Base-by-base conservation (phyloP, 2,329 filamentous ascomycete genomes). In the Fusarium abutilonis region DNA sequence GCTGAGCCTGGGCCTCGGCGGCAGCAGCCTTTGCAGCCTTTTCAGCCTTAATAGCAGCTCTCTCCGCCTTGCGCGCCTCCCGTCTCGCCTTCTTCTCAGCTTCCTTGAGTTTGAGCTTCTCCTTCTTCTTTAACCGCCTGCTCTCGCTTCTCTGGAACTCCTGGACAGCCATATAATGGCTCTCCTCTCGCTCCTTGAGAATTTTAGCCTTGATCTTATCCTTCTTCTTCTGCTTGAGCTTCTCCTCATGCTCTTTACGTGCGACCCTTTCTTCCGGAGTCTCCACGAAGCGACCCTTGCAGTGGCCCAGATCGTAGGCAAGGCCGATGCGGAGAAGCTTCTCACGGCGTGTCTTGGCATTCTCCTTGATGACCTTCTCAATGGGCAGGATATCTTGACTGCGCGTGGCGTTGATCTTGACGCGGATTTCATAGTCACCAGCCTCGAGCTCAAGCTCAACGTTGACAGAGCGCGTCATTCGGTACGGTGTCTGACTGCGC, bases 91-190 rank as follows among this genome's bases (percentile, higher is more conserved):
- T 74, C 42, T 77, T 74, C 57, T 78, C 66, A 6, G 88, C 85
- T 78, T 91, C 91, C 75, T 88, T 90, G 28, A 84, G 83, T 82
- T 91, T 93, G 80, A 89, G 91, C 78, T 90, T 92, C 75, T 92
- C 94, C 77, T 91, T 93, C 74, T 91, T 92, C 70, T 86, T 89
- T 67, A 63, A 44, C 4, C 53, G 49, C 21, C 44, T 65, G 14
- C 63, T 69, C 31, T 71, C 57, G 2, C 61, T 57, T 49, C 75
- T 78, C 38, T 75, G 73, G 39, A 75, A 74, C 28, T 76, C 72
- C 43, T 76, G 78, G 15, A 70, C 73, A 45, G 74, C 73, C 11
- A 79, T 66, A 13, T 76, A 77, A 40, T 79, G 72, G 4, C 63
- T 53, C 46, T 75, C 69, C 29, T 76, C 75, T n/a, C 72, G 70